phyloP scores from a whole-genome alignment of 139 green algal species.

The Edaphochlamys debaryana region DNA sequence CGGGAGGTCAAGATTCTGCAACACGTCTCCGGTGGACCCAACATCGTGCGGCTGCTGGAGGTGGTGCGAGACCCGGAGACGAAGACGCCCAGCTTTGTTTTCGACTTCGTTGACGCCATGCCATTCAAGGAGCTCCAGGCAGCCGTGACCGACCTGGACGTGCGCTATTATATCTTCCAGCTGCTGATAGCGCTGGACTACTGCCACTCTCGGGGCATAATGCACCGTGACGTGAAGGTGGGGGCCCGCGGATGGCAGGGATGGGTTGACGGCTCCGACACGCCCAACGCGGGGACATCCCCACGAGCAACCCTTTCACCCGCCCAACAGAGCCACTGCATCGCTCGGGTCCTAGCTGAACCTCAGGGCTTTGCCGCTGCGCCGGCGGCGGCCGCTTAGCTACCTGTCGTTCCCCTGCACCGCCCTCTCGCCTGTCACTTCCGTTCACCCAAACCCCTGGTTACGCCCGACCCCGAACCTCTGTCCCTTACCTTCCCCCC shows the following conservation, averaged over 20 bases:
- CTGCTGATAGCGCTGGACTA: slow-evolving; percentile 96
- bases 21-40: slow-evolving; percentile 95
- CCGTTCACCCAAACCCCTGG: too few species aligned
- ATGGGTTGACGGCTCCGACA: background rate
- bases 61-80: slow-evolving; percentile 94
- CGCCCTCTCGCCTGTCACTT: too few species aligned
- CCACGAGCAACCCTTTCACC: background rate
- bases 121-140: slow-evolving; percentile 87
- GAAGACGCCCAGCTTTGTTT: slow-evolving; percentile 97
- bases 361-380: too few species aligned
- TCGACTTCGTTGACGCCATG: slow-evolving; percentile 89
- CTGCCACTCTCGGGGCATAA: slow-evolving; percentile 91
- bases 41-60: slow-evolving; percentile 97
- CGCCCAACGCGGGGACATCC: background rate
- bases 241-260: background rate
- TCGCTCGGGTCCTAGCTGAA: too few species aligned
- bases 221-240: slow-evolving; percentile 86
- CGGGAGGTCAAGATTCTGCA: slow-evolving; percentile 99
- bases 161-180: slow-evolving; percentile 97
- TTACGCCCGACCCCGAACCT: too few species aligned
- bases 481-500: background rate
- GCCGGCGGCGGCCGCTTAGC: too few species aligned
- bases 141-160: slow-evolving; percentile 92
- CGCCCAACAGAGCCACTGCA: too few species aligned
- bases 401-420: too few species aligned